phyloP scores from a whole-genome alignment of 306 rosid genomes.

The Begonia masoniana region DNA sequence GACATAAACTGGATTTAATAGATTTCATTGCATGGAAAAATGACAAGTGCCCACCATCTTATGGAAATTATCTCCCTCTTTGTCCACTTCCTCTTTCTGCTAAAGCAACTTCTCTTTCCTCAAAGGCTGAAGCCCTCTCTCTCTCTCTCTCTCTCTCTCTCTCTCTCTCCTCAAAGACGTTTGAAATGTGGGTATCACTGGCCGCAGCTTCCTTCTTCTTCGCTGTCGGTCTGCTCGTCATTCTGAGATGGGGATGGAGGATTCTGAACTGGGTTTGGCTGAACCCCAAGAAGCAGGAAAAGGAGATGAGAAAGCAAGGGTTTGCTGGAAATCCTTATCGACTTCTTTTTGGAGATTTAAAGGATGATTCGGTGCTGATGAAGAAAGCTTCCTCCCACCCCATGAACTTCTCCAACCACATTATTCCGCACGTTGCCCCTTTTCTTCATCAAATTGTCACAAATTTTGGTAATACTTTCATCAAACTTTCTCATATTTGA shows the following conservation, averaged over 20 bases:
- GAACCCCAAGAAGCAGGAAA: conserved; percentile 11
- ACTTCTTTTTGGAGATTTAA: conserved; percentile 10
- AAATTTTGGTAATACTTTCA: conserved; percentile 3
- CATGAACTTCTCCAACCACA: conserved; percentile 8
- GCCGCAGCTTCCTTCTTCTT: conserved; percentile 15
- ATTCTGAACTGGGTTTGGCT: conserved; percentile 16
- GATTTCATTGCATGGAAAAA: no score
- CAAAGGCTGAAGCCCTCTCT: no score
- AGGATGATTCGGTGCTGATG: background rate
- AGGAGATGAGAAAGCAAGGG: conserved; percentile 12
- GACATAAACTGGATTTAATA: no score
- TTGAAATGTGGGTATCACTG: conserved; percentile 15
- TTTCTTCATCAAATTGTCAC: conserved; percentile 1
- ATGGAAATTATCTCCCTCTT: no score
- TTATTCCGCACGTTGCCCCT: conserved; percentile 4
- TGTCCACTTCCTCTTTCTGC: no score
- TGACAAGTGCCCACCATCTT: no score
- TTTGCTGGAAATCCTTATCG: conserved; percentile 9
- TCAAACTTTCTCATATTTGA: no score
- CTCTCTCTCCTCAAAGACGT: background rate
- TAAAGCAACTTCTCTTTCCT: no score
- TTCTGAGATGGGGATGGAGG: conserved; percentile 8
- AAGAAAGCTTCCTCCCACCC: conserved; percentile 9
- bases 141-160: no score
- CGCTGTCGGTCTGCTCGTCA: background rate